Evolutionary conservation across 2,329 filamentous ascomycete species (phyloP).

Genomic region (Alternaria incomplexa): DNA sequence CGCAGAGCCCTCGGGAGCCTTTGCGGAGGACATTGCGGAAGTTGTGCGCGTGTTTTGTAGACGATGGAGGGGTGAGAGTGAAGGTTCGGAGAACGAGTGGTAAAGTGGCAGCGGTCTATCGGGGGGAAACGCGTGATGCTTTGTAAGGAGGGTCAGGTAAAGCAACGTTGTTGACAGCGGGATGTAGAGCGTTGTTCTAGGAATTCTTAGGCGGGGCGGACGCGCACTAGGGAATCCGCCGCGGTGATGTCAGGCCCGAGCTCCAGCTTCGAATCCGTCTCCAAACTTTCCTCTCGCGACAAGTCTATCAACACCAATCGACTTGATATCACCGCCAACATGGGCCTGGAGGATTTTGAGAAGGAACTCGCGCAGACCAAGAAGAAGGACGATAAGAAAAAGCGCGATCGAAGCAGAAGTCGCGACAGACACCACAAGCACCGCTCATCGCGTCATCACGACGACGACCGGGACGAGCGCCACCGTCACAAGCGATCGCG

Average conservation of each 20-base stretch:
- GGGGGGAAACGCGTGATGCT: background rate
- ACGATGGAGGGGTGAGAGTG: background rate
- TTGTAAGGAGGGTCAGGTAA: background rate
- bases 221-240: constrained; percentile 19
- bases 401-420: constrained; percentile 53
- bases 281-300: constrained; percentile 16
- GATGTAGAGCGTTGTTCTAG: constrained; percentile 11
- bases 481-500: constrained; percentile 71
- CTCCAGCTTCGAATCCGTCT: constrained; percentile 18
- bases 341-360: constrained; percentile 77
- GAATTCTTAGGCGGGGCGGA: constrained; percentile 45
- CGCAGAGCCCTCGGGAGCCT: constrained; percentile 21
- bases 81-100: background rate
- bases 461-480: constrained; percentile 54
- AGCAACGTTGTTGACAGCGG: constrained; percentile 9
- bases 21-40: constrained; percentile 51
- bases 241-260: constrained; percentile 37
- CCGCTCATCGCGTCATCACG: constrained; percentile 52
- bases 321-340: constrained; percentile 35
- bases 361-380: constrained; percentile 73
- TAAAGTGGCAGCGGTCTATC: background rate
- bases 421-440: constrained; percentile 47
- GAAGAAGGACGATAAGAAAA: constrained; percentile 58
- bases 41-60: background rate
- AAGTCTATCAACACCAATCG: background rate